Conservation (phyloP, 2,329 filamentous ascomycete genomes). For the Septoria linicola region DNA sequence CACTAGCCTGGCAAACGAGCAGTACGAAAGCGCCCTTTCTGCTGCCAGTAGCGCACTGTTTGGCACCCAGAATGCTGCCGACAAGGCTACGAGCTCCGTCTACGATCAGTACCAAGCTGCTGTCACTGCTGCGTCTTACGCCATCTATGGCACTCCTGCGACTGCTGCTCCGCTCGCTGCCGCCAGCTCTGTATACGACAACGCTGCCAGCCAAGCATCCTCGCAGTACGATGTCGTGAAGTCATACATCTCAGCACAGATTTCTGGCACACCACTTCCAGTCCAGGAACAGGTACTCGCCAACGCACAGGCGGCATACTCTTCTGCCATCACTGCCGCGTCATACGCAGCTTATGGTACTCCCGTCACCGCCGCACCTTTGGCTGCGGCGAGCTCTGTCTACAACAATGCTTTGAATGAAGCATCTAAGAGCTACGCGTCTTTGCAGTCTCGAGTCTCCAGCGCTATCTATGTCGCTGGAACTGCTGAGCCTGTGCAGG, state of each 20-base stretch:
- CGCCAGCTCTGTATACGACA: conserved; percentile 59
- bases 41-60: conserved; percentile 59
- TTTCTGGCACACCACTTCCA: conserved; percentile 68
- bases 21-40: conserved; percentile 57
- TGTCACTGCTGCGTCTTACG: conserved; percentile 59
- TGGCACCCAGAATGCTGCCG: conserved; percentile 45
- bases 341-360: conserved; percentile 60
- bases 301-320: conserved; percentile 68
- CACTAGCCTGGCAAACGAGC: conserved; percentile 55
- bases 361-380: conserved; percentile 67
- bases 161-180: conserved; percentile 39
- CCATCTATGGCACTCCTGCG: conserved; percentile 54
- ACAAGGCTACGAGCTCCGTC: conserved; percentile 52
- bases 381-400: conserved; percentile 56
- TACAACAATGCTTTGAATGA: conserved; percentile 64
- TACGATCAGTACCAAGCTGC: conserved; percentile 57
- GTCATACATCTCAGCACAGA: conserved; percentile 64
- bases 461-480: conserved; percentile 66
- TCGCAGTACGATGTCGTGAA: conserved; percentile 67
- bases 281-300: conserved; percentile 67
- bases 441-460: conserved; percentile 66
- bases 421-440: conserved; percentile 67
- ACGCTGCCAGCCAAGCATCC: conserved; percentile 65
- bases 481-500: conserved; percentile 66
- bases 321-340: conserved; percentile 62